A percentile compares a stretch with the other conserved stretches of the same genome.
Evolutionary conservation across 179 eudicot genomes (phyloP).

Genomic region (Gypsophila paniculata): DNA sequence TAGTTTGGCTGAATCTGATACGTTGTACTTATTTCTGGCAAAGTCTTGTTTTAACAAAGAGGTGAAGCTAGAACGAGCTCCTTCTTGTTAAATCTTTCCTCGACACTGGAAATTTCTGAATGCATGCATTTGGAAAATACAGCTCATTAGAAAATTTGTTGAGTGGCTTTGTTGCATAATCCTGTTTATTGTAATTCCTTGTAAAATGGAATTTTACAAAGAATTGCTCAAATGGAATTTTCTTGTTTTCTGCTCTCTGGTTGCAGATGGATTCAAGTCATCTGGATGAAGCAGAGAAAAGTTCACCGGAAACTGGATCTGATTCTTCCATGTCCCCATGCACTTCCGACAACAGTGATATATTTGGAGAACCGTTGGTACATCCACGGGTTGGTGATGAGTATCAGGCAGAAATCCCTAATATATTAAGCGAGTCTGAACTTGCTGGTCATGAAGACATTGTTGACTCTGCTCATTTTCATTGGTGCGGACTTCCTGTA

Average conservation of each 20-base stretch:
- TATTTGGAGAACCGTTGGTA: constrained; percentile 50
- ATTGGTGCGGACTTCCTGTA: constrained; percentile 48
- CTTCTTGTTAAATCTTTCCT: background rate
- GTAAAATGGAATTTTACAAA: background rate
- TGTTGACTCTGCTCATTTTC: constrained; percentile 26
- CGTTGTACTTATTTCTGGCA: background rate
- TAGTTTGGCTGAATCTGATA: background rate
- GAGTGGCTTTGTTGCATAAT: too few species aligned
- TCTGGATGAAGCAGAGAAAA: constrained; percentile 38
- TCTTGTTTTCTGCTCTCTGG: constrained; percentile 2
- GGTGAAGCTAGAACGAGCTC: constrained; percentile 3
- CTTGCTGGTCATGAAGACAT: constrained; percentile 27
- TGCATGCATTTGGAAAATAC: background rate
- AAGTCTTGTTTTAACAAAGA: background rate
- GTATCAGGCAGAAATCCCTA: constrained; percentile 64
- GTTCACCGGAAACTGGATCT: constrained; percentile 33
- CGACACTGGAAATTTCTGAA: background rate
- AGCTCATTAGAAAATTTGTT: background rate
- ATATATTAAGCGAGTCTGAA: constrained; percentile 33
- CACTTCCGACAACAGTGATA: constrained; percentile 32
- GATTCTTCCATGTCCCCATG: constrained; percentile 37
- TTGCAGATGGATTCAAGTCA: constrained; percentile 54
- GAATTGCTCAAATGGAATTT: background rate
- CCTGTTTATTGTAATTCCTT: constrained; percentile 6
- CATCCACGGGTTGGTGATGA: constrained; percentile 65